Percentiles rank a stretch among this genome's conserved stretches.
These are phyloP conservation scores for Oryza glaberrima DNA, from an alignment of 176 grass and related monocot species.

Conservation along the genomic window DNA sequence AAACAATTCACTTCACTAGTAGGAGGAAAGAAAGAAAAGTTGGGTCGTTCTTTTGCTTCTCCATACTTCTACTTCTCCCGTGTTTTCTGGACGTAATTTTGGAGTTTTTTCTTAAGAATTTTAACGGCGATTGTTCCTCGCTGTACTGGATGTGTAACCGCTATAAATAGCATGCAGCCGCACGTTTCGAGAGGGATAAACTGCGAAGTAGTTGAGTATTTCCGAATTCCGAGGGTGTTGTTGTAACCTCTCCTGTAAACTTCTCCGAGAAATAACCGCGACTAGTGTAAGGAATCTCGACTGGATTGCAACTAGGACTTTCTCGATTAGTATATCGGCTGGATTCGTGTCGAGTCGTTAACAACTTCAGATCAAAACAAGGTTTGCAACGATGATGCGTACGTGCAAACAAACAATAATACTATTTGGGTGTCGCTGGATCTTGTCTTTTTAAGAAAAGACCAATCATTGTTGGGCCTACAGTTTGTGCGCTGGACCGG, in stretches of 20 bases:
- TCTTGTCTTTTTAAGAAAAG: slow-evolving; percentile 37
- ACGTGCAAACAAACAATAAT: not conserved
- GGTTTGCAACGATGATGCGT: not conserved
- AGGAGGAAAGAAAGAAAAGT: slow-evolving; percentile 8
- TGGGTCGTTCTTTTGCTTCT: slow-evolving; percentile 10
- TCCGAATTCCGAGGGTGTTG: not conserved
- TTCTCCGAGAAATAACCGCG: not conserved
- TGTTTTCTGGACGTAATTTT: not conserved
- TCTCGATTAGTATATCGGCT: not conserved
- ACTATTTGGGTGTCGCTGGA: not conserved
- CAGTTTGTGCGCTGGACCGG: not conserved
- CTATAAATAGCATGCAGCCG: slow-evolving; percentile 27
- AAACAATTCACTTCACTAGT: not conserved
- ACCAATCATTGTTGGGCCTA: slow-evolving; percentile 19
- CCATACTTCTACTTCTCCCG: not conserved
- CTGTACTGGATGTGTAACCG: not conserved
- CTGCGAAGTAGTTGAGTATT: not conserved
- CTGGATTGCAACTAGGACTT: not conserved
- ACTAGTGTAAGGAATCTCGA: not conserved
- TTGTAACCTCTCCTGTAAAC: slow-evolving; percentile 1
- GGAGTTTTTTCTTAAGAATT: not conserved
- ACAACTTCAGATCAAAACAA: slow-evolving; percentile 9
- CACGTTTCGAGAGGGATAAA: not conserved
- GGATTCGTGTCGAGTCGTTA: not conserved
- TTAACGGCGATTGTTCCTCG: not conserved